These are phyloP conservation scores for Tricholoma flavovirens DNA, from an alignment of 768 basidiomycete genomes.

Conservation along the genomic window DNA sequence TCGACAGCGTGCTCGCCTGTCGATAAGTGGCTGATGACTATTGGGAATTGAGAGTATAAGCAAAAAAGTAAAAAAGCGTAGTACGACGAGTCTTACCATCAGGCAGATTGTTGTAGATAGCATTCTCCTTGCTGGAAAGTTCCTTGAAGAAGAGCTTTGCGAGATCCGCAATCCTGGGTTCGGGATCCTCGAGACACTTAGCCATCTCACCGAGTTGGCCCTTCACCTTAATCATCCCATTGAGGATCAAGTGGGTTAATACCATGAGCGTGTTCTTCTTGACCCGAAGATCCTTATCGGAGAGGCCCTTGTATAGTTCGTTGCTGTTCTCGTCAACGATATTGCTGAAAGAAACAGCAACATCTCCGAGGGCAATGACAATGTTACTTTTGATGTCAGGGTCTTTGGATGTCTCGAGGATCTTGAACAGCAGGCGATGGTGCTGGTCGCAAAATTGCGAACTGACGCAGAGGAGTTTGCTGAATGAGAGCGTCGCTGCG, in stretches of 20 bases:
- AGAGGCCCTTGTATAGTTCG: slow-evolving; percentile 89
- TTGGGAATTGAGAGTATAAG: slow-evolving; percentile 7
- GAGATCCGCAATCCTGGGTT: slow-evolving; percentile 81
- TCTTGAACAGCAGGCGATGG: slow-evolving; percentile 85
- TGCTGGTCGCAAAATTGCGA: slow-evolving; percentile 90
- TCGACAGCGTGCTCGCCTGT: slow-evolving; percentile 88
- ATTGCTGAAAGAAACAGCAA: slow-evolving; percentile 95
- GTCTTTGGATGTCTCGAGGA: slow-evolving; percentile 88
- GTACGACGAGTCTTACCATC: slow-evolving; percentile 54
- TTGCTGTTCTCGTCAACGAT: slow-evolving; percentile 98
- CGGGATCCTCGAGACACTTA: slow-evolving; percentile 94
- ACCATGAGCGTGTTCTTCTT: slow-evolving; percentile 99
- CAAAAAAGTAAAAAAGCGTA: background rate
- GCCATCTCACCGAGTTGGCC: slow-evolving; percentile 99
- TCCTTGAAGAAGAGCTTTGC: slow-evolving; percentile 99
- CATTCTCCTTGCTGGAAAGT: slow-evolving; percentile 95
- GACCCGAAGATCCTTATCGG: slow-evolving; percentile 80
- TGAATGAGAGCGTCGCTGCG: slow-evolving; percentile 82
- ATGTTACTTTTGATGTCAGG: slow-evolving; percentile 91
- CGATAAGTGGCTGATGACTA: slow-evolving; percentile 93
- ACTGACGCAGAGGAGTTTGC: slow-evolving; percentile 95
- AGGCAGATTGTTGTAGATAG: slow-evolving; percentile 97
- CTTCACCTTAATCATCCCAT: slow-evolving; percentile 99
- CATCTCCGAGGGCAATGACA: slow-evolving; percentile 95
- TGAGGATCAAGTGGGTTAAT: slow-evolving; percentile 90